Evolutionary conservation across 2,329 filamentous ascomycete genomes (phyloP).

Genomic region (Xylariaceae sp.): DNA sequence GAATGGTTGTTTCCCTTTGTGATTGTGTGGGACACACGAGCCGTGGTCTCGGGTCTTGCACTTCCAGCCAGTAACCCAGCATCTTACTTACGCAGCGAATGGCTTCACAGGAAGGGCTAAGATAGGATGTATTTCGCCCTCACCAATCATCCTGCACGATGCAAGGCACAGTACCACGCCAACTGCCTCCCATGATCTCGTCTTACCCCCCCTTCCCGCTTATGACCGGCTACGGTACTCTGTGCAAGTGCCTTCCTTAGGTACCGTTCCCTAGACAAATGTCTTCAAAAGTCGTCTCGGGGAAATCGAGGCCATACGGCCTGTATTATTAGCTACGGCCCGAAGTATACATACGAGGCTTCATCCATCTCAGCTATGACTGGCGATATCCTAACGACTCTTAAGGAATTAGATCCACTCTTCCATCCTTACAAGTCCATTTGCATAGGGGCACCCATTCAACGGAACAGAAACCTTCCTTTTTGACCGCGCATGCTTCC

Average conservation of each 20-base stretch:
- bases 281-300: not conserved
- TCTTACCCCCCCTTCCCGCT: conserved; percentile 23
- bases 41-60: conserved; percentile 17
- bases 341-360: conserved; percentile 7
- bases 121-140: conserved; percentile 13
- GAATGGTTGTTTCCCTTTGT: too few species aligned
- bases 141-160: conserved; percentile 31
- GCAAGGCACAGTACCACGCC: conserved; percentile 31
- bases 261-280: not conserved
- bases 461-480: not conserved
- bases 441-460: not conserved
- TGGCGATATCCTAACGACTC: not conserved
- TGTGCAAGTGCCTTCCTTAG: not conserved
- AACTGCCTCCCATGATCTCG: conserved; percentile 24
- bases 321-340: conserved; percentile 1
- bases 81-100: conserved; percentile 1
- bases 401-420: not conserved
- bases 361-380: not conserved
- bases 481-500: not conserved
- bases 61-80: not conserved
- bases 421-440: not conserved
- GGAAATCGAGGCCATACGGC: not conserved
- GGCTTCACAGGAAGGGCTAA: conserved; percentile 12
- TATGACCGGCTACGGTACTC: conserved; percentile 12
- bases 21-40: not conserved